Base-by-base conservation (phyloP, 1,284 basidiomycete genomes). In the Erythrobasidium hasegawianum region DNA sequence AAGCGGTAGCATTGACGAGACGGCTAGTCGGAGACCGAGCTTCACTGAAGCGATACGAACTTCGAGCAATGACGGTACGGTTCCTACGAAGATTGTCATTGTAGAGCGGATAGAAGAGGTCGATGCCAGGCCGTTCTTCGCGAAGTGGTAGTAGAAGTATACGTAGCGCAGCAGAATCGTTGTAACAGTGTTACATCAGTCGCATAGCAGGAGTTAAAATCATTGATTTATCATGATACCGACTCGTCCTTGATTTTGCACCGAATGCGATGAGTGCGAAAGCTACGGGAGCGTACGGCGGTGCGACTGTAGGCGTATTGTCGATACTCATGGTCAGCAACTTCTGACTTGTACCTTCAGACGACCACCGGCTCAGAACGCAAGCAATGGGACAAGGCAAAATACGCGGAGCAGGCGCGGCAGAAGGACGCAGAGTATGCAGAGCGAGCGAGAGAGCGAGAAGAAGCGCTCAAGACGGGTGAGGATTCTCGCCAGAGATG, bases 361-460 rank as follows among this genome's bases (percentile, higher is more conserved):
- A 65, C 62, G 16, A 58, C 62, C 45, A 65, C 62, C n/a, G 62
- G 62, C 43, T 55, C 53, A 29, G 62, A 65, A 29, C 55, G 62
- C 29, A 65, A 65, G 55, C 70, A 71, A 50, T 76, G 75, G 75
- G 70, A 75, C 55, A 72, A 72, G 58, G 71, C 71, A 47, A 73
- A 74, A 59, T 76, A 72, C 59, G 71, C 71, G 33, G 68, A 71
- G 11, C 67, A 68, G 47, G 75, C 75, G n/a, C 65, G 64, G 49
- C 66, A 70, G 45, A 72, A 73, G 68, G 74, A 39, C 47, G 52
- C 33, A 2, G n/a, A 68, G 43, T 26, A 24, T 10, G 20, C 56
- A 38, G 43, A 49, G 22, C 56, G 41, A 3, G 7, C 29, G 16
- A 43, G 50, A 72, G 72, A 73, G 72, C 67, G 59, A 67, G 65